Conservation (phyloP, 2,329 filamentous ascomycete genomes). For the Fusarium falciforme region DNA sequence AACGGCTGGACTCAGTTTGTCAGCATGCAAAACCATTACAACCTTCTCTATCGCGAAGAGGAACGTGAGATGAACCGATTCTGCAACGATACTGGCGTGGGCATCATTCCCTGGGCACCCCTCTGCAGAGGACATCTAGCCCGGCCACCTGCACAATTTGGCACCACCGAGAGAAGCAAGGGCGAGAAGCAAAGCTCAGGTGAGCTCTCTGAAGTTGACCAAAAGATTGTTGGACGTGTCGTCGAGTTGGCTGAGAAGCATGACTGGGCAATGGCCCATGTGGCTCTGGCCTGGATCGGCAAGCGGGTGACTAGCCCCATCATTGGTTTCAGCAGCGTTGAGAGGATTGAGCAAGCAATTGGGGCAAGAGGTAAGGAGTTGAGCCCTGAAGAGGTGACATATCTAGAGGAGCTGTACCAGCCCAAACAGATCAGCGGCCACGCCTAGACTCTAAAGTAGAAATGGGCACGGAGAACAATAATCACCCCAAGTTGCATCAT, state of each 20-base stretch:
- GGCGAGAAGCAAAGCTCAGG: constrained; percentile 22
- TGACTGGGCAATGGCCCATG: constrained; percentile 30
- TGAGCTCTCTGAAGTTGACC: constrained; percentile 16
- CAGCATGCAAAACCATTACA: constrained; percentile 69
- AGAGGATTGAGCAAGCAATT: constrained; percentile 32
- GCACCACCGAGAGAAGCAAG: constrained; percentile 22
- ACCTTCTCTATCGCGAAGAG: constrained; percentile 68
- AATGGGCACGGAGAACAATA: not conserved
- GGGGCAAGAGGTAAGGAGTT: constrained; percentile 17
- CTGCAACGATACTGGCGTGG: constrained; percentile 50
- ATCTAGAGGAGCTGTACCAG: constrained; percentile 31
- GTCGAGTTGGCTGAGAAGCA: constrained; percentile 17
- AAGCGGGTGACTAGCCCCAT: constrained; percentile 26
- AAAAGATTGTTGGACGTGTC: constrained; percentile 19
- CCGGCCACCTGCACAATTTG: constrained; percentile 12
- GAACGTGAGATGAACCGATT: constrained; percentile 59
- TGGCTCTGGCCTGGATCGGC: constrained; percentile 29
- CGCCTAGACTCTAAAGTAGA: not conserved
- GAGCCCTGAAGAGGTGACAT: constrained; percentile 11
- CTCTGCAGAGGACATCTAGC: constrained; percentile 34
- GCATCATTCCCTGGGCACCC: constrained; percentile 34
- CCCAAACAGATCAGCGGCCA: constrained; percentile 21
- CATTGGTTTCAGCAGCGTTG: constrained; percentile 30
- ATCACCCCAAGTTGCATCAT: not conserved
- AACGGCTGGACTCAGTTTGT: constrained; percentile 68